Conservation (phyloP, 1,284 basidiomycete genomes). For the Meira nashicola region DNA sequence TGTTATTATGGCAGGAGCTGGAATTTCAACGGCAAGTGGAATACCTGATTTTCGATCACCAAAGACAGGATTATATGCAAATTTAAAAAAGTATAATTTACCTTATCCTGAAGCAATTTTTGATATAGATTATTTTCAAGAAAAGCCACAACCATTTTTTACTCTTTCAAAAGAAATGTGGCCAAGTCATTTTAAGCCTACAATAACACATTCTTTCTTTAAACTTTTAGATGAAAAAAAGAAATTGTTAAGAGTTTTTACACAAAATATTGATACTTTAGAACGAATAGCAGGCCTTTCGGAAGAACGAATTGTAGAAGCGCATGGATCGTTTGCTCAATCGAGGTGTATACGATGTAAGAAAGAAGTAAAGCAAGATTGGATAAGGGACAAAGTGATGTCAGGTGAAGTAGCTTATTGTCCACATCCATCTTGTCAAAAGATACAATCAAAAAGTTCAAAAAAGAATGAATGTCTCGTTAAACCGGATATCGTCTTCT, state of each 20-base stretch:
- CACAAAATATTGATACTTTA: constrained; percentile 75
- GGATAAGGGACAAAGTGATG: constrained; percentile 37
- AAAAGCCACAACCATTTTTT: constrained; percentile 48
- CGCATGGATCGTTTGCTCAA: constrained; percentile 68
- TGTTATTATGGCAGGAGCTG: constrained; percentile 56
- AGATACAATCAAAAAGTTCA: constrained; percentile 2
- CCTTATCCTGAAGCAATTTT: constrained; percentile 61
- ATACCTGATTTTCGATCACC: constrained; percentile 56
- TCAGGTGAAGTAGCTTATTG: constrained; percentile 40
- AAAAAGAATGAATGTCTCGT: constrained; percentile 23
- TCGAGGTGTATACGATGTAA: constrained; percentile 42
- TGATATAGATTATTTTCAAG: constrained; percentile 23
- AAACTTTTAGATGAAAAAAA: constrained; percentile 65
- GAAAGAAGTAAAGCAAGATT: constrained; percentile 23
- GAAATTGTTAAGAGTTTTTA: constrained; percentile 71
- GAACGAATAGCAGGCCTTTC: constrained; percentile 80
- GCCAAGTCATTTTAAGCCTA: constrained; percentile 79
- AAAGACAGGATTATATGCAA: constrained; percentile 59
- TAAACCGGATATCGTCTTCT: constrained; percentile 53
- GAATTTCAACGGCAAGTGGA: constrained; percentile 55
- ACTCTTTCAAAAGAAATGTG: constrained; percentile 70
- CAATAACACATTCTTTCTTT: constrained; percentile 84
- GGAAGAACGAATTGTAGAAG: constrained; percentile 73
- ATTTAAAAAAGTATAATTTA: constrained; percentile 58
- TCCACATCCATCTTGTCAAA: constrained; percentile 20